A percentile compares a stretch with the other conserved stretches of the same genome.
Conservation (phyloP, 768 basidiomycete species). For the Psilocybe cubensis region DNA sequence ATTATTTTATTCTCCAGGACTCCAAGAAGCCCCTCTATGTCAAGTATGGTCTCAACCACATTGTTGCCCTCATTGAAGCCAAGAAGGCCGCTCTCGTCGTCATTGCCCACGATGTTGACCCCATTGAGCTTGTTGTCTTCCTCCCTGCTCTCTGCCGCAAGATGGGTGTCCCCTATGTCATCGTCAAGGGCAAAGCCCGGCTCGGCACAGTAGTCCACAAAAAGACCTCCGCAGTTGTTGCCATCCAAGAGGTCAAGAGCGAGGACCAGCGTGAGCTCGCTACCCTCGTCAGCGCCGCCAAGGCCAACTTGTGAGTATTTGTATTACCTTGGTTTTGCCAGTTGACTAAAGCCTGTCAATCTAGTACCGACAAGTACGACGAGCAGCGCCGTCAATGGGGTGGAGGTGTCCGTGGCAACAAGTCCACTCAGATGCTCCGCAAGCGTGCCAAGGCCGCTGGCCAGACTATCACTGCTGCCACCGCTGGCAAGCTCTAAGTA, state of each 20-base stretch:
- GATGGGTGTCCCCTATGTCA: conserved; percentile 99
- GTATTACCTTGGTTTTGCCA: not conserved
- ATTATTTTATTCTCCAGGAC: conserved; percentile 46
- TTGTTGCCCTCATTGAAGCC: conserved; percentile 92
- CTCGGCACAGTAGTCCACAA: conserved; percentile 98
- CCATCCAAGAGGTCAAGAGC: conserved; percentile 91
- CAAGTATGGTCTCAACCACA: conserved; percentile 98
- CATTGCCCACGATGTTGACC: conserved; percentile 98
- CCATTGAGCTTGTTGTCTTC: conserved; percentile 98
- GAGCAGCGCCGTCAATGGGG: conserved; percentile 93
- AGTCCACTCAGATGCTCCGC: conserved; percentile 90
- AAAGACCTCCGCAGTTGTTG: conserved; percentile 94
- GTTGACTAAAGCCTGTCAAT: conserved; percentile 9
- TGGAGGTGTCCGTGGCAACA: conserved; percentile 94
- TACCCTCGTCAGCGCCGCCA: conserved; percentile 89
- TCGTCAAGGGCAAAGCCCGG: conserved; percentile 98
- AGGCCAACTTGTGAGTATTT: conserved; percentile 91
- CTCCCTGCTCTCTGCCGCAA: conserved; percentile 97
- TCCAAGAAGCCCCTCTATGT: conserved; percentile 94
- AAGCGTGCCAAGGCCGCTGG: conserved; percentile 94
- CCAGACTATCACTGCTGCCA: conserved; percentile 56
- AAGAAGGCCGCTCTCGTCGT: conserved; percentile 97
- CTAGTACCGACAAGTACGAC: conserved; percentile 90
- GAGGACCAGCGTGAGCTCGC: conserved; percentile 95
- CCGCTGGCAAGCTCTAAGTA: conserved; percentile 66